Percentiles rank a stretch among this genome's conserved stretches.
phyloP scores from a whole-genome alignment of 1,284 basidiomycete genomes.

The Tilletiopsis washingtonensis region DNA sequence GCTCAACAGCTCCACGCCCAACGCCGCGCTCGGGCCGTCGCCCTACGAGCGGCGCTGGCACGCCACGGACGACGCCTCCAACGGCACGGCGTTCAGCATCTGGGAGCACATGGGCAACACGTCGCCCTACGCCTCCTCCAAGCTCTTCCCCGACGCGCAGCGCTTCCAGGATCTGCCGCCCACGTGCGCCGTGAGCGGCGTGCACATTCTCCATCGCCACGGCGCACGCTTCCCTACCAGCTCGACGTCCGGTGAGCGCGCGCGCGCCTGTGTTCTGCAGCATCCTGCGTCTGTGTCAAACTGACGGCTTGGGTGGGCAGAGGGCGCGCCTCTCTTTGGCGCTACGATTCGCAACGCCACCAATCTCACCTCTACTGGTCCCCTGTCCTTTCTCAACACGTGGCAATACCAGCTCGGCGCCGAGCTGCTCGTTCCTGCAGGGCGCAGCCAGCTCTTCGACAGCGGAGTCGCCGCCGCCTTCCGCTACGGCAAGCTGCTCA shows the following conservation, averaged over 20 bases:
- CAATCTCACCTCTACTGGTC: slow-evolving; percentile 23
- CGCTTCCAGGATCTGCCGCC: slow-evolving; percentile 11
- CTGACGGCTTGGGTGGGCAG: no score
- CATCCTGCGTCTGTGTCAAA: no score
- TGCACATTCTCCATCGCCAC: slow-evolving; percentile 28
- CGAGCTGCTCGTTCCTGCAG: slow-evolving; percentile 40
- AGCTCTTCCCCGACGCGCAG: slow-evolving; percentile 19
- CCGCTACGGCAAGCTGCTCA: slow-evolving; percentile 11
- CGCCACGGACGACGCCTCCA: not conserved
- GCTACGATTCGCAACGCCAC: slow-evolving; percentile 16
- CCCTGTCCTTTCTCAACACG: slow-evolving; percentile 30
- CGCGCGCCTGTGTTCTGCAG: slow-evolving; percentile 13
- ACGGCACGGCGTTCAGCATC: not conserved
- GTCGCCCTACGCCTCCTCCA: slow-evolving; percentile 28
- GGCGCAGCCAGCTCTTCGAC: slow-evolving; percentile 27
- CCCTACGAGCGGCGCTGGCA: not conserved
- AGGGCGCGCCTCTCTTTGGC: slow-evolving; percentile 24
- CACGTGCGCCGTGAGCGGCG: slow-evolving; percentile 21
- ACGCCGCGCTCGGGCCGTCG: no score
- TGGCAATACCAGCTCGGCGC: slow-evolving; percentile 37
- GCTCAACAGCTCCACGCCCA: no score
- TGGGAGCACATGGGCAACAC: slow-evolving; percentile 25
- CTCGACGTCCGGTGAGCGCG: slow-evolving; percentile 1
- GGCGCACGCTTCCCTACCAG: slow-evolving; percentile 12
- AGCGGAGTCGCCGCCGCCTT: slow-evolving; percentile 2